Evolutionary conservation across 306 rosid species (phyloP).

Genomic region (Cicer bijugum): DNA sequence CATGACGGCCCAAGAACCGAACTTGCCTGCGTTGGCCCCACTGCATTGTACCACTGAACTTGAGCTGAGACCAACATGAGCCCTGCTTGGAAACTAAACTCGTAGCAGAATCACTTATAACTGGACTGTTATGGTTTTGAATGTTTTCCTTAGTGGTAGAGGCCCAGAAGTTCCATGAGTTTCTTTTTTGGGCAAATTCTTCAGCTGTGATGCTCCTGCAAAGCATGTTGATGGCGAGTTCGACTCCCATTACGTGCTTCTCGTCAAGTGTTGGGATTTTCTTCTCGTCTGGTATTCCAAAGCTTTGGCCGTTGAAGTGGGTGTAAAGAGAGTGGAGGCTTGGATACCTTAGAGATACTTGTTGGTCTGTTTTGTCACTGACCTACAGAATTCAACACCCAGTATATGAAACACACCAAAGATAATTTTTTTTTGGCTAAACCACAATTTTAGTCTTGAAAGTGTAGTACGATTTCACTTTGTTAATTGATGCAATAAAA

Average conservation of each 20-base stretch:
- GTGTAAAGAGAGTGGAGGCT: conserved; percentile 67
- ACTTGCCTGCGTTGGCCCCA: conserved; percentile 83
- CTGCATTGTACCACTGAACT: conserved; percentile 64
- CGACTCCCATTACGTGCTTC: conserved; percentile 60
- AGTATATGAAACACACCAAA: neutral
- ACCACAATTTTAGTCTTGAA: too few relatives aligned
- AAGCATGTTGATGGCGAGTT: conserved; percentile 59
- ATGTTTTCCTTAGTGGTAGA: conserved; percentile 33
- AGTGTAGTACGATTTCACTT: too few relatives aligned
- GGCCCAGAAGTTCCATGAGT: conserved; percentile 76
- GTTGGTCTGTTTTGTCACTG: conserved; percentile 52
- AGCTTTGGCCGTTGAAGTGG: conserved; percentile 50
- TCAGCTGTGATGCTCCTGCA: conserved; percentile 52
- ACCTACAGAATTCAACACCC: conserved; percentile 52
- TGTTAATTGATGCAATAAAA: too few relatives aligned
- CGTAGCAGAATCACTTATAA: conserved; percentile 32
- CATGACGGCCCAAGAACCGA: conserved; percentile 62
- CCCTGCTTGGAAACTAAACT: conserved; percentile 58
- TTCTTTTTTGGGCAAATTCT: conserved; percentile 53
- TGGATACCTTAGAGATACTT: conserved; percentile 71
- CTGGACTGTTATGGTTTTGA: conserved; percentile 37
- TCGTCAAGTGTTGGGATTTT: conserved; percentile 71
- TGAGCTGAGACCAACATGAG: conserved; percentile 68
- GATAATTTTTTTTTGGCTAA: neutral
- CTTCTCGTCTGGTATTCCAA: conserved; percentile 47